phyloP scores from a whole-genome alignment of 345 rosid genomes.

The Syzygium jambos region DNA sequence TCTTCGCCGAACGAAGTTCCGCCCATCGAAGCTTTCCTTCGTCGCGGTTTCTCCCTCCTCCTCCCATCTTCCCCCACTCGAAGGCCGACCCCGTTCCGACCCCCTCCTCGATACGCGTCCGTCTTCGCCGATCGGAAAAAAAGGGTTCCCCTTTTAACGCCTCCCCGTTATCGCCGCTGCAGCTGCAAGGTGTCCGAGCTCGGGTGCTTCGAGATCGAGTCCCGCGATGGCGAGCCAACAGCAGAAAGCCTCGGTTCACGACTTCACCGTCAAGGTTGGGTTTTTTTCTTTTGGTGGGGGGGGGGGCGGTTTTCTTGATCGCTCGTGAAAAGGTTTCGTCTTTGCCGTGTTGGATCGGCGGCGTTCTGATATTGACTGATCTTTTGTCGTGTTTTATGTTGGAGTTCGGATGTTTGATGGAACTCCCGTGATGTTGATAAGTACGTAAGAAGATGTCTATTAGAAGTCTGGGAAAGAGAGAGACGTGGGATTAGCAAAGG shows the following conservation, averaged over 20 bases:
- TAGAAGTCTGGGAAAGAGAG: neutral
- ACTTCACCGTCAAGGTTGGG: conserved; percentile 80
- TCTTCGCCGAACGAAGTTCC: neutral
- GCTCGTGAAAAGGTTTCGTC: neutral
- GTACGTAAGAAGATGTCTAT: neutral
- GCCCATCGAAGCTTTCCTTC: neutral
- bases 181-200: neutral
- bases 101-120: neutral
- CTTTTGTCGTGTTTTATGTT: neutral
- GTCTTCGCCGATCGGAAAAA: neutral
- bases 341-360: neutral
- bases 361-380: neutral
- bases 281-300: neutral
- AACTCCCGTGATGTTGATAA: neutral
- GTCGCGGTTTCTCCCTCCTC: neutral
- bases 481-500: neutral
- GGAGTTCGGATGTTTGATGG: neutral
- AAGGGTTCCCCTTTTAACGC: neutral
- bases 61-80: neutral
- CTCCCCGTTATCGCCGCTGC: neutral
- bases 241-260: conserved; percentile 37
- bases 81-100: neutral
- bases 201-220: neutral
- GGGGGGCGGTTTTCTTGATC: neutral
- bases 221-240: conserved; percentile 53